Evolutionary conservation across 2,329 filamentous ascomycete genomes (phyloP), one percentile per base, ranked within the genome.

Genomic region (Curvularia sp.): DNA sequence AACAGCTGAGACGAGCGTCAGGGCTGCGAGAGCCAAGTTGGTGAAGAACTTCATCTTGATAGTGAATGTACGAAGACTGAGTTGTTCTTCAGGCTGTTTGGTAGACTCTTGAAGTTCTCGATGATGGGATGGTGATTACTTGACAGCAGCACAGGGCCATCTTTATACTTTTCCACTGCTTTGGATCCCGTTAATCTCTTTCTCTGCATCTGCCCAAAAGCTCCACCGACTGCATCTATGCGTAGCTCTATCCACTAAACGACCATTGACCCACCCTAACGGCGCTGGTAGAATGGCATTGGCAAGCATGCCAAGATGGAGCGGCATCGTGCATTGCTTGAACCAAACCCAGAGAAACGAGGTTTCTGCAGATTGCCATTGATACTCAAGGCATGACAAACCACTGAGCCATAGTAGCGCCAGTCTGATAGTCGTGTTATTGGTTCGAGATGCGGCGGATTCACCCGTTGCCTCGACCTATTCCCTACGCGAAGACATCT

Each of bases 41-140:
- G 67, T 61, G 49, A 58, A 57, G 46, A 75, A 74, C 61, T 68
- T 76, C 73, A 77, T 77, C 39, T 70, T 71, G 60, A 61, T 28
- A 23, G 23, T 18, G 49, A 49, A 15, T 36, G n/a, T 41, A 50
- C 32, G 48, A 25, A 34, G n/a, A 36, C 25, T 19, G 51, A 34
- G 30, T 21, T 18, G 43, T 43, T 43, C 57, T 50, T 19, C 38
- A 48, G 46, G 39, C 47, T 39, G 46, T 55, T 25, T n/a, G 34
- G 34, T 49, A 41, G 58, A 58, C 45, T 34, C 34, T 57, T 23
- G 53, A 59, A 42, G 53, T 57, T 60, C 41, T 60, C 56, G 54
- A 57, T 59, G 59, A 36, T 61, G 61, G 56, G 52, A 52, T 68
- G 64, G 62, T 63, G 53, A 38, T 32, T 46, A 13, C 19, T 50